Base-by-base conservation (phyloP, 2,329 filamentous ascomycete species). In the Cytospora mali region DNA sequence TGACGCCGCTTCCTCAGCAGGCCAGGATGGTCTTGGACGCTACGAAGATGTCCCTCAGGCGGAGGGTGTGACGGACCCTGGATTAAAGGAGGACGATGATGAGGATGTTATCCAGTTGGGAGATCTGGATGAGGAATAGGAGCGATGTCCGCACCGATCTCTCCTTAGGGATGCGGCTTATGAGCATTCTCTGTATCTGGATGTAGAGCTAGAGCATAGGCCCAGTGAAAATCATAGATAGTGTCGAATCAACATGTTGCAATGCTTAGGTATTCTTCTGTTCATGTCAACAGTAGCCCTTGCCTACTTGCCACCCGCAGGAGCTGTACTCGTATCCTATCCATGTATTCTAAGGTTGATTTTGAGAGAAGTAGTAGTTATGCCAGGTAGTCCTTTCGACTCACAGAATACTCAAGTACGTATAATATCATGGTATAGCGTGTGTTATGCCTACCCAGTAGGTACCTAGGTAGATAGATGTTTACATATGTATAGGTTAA, bases 41-140 rank as follows among this genome's bases (percentile, higher is more conserved):
- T 75, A 75, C 55, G 71, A 68, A 18, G 69, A 71, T 13, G 65
- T 76, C n/a, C 68, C 72, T 5, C 69, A 67, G 60, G 68, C 64
- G 35, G 64, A 68, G 18, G 64, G 55, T 1, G 61, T 62, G 16
- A 53, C 61, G 18, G 48, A 27, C 42, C 16, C 42, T 33, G 46
- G 39, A 18, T 33, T 57, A 25, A 66, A 64, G 46, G 61, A 61
- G 21, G 67, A 68, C 11, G 69, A 68, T 42, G 67, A 72, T 11
- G 68, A 70, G 21, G 71, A 72, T 55, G n/a, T 72, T n/a, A 55
- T 66, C 9, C 64, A 71, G 39, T 58, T 66, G 46, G 67, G 67
- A 9, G 55, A 67, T 21, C 39, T 67, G 27, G 65, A 64, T 29
- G 51, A 61, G 14, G 31, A 54, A 54, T 2, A 5, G 16, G 35